These are phyloP conservation scores for Oryza glumipatula DNA, from an alignment of 176 grass and related monocot species.

Conservation along the genomic window DNA sequence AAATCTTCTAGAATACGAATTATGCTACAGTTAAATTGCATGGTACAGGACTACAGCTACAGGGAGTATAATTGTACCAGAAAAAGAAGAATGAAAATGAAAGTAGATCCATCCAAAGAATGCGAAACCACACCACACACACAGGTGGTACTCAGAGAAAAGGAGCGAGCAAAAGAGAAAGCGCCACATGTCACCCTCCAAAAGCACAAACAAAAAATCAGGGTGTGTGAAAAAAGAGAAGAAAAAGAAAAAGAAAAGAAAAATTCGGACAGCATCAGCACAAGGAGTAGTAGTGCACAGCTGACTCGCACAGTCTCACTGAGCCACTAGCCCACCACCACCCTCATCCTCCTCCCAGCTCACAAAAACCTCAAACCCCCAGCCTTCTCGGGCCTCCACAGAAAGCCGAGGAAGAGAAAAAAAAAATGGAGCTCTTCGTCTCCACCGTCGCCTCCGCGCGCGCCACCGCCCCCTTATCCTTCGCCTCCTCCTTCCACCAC, in stretches of 20 bases:
- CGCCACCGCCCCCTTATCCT: constrained; percentile 30
- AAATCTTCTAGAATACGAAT: background rate
- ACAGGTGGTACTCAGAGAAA: constrained; percentile 9
- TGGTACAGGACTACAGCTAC: background rate
- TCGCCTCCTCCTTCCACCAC: constrained; percentile 1
- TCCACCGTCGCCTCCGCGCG: constrained; percentile 41
- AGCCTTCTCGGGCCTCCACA: constrained; percentile 19
- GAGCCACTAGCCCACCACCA: constrained; percentile 11
- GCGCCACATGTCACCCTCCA: constrained; percentile 10
- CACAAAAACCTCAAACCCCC: constrained; percentile 44
- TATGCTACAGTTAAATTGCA: background rate
- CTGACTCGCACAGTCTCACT: background rate
- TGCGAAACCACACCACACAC: constrained; percentile 7
- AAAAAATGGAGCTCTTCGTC: constrained; percentile 51
- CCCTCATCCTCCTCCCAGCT: constrained; percentile 47
- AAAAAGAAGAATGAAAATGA: constrained; percentile 6
- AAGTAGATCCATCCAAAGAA: constrained; percentile 18
- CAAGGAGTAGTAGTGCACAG: too few relatives aligned
- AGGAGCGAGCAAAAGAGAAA: constrained; percentile 34
- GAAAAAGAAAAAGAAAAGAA: background rate
- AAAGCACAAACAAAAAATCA: constrained; percentile 20
- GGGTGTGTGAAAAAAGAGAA: background rate
- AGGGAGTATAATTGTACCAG: background rate
- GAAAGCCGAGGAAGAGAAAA: background rate
- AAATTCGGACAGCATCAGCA: background rate